Conservation (phyloP, 2,329 filamentous ascomycete species). For the Byssochlamys sp. region DNA sequence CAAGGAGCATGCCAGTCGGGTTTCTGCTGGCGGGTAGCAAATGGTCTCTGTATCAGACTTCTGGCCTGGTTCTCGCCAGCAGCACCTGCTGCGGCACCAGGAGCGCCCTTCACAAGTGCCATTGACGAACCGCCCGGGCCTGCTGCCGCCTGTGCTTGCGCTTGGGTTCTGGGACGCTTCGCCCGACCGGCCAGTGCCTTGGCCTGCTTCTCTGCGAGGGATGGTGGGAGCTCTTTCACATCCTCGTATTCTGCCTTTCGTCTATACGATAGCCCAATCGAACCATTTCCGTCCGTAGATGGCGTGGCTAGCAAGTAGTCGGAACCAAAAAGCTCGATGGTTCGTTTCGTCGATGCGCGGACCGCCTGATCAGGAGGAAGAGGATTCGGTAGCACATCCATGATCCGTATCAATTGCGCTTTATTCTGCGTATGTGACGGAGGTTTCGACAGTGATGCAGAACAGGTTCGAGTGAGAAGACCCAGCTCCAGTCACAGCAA, state of each 20-base stretch:
- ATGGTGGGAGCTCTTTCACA: slow-evolving; percentile 66
- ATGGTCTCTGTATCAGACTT: slow-evolving; percentile 54
- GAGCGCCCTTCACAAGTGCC: slow-evolving; percentile 43
- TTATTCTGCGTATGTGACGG: neutral
- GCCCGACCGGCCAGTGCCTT: slow-evolving; percentile 53
- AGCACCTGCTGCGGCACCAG: slow-evolving; percentile 21
- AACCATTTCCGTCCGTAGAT: slow-evolving; percentile 33
- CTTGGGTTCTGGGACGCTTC: slow-evolving; percentile 49
- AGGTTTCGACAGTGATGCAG: neutral
- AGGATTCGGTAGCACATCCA: slow-evolving; percentile 23
- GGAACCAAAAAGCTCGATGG: slow-evolving; percentile 38
- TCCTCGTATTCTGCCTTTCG: slow-evolving; percentile 60
- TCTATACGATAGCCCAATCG: slow-evolving; percentile 37
- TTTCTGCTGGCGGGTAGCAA: slow-evolving; percentile 55
- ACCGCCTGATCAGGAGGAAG: slow-evolving; percentile 28
- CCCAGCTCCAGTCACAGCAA: neutral
- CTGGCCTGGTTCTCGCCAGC: slow-evolving; percentile 41
- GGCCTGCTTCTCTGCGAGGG: slow-evolving; percentile 69
- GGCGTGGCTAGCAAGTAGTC: slow-evolving; percentile 38
- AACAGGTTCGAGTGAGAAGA: neutral
- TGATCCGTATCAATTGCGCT: slow-evolving; percentile 4
- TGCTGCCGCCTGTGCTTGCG: slow-evolving; percentile 46
- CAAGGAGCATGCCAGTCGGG: slow-evolving; percentile 96
- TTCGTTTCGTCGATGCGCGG: slow-evolving; percentile 36
- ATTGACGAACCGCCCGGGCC: slow-evolving; percentile 42